Base-by-base conservation (phyloP, 805 yeast species). In the Wickerhamiella vanderwaltii region DNA sequence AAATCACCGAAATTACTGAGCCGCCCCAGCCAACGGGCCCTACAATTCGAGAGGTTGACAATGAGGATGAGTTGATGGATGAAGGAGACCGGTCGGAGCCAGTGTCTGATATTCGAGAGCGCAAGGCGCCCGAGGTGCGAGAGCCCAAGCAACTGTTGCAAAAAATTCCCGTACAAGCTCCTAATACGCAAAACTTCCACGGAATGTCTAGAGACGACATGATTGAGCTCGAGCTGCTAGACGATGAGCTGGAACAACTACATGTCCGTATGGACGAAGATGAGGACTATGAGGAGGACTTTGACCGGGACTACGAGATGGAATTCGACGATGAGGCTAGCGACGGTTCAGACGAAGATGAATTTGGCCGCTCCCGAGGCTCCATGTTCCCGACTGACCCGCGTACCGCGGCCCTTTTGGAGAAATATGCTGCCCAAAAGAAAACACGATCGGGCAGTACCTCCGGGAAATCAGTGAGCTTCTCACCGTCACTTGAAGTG, bases 221-320 rank as follows among this genome's bases (percentile, higher is more conserved):
- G 29, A 50, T 59, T 16, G 55, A 54, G 24, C 51, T 60, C 5
- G 55, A 57, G 40, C 34, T 58, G 4, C 18, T 53, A 9, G 43
- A 46, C 28, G 48, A 51, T 30, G 41, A 38, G 25, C 41, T 38
- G 18, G 50, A 43, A n/a, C 46, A 47, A 9, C 20, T 34, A 35
- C 43, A 38, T 12, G 35, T 36, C n/a, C 35, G 18, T 3, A 16
- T 19, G 20, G 29, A 32, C n/a, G 57, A 52, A 31, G 43, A 43
- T 6, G 48, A 38, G 11, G 47, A 43, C 85, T 41, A 64, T 77
- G 59, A 66, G 68, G 30, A 86, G 82, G 15, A 79, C 76, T 60
- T 63, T 77, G 54, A 45, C 25, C 44, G 45, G 6, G 50, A 49
- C 19, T 38, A 38, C 22, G 48, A 38, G 51, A 29, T 28, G 29